Base-by-base conservation (phyloP, 2,329 filamentous ascomycete genomes). In the Alternaria gaisen region DNA sequence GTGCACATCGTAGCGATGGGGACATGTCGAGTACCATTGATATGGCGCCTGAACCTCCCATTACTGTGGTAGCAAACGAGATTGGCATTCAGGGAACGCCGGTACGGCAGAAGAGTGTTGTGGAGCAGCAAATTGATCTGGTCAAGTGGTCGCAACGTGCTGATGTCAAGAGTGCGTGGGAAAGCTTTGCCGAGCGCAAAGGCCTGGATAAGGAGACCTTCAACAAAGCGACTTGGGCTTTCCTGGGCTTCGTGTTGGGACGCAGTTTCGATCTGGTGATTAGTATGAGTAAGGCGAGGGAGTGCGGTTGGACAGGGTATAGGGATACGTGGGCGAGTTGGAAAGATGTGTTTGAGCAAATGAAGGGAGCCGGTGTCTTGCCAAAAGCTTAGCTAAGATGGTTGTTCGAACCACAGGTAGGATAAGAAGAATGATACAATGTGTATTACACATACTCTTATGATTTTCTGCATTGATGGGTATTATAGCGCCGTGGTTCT, bases 171-270 rank as follows among this genome's bases (percentile, higher is more conserved):
- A 53, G 72, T n/a, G 75, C 74, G 12, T 83, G 82, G 81, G 61
- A 63, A 4, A 69, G 55, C 40, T 48, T 83, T 9, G 72, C 71
- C 2, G 68, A 79, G 5, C 67, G 70, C 9, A 71, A 81, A 24
- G 70, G 73, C 0, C 42, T 83, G 18, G 73, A 81, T 5, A 71
- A 80, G 53, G 69, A 74, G 16, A 76, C 72, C 0, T 82, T 80
- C 60, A 79, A 80, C 8, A 79, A 80, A 58, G 82, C 80, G 1
- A 83, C 82, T 0, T 84, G 81, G 81, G 72, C 63, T 1, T 83
- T 81, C 54, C 63, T 81, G 53, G 79, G 76, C 7, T 81, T 83
- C 64, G 78, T 80, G 3, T 67, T 84, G 24, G 81, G 82, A 0
- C 67, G 82, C 36, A 76, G 78, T 42, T 83, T 77, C 57, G 76